Percentiles rank a stretch among this genome's conserved stretches.
Conservation (phyloP, 306 rosid genomes). For the Rubus parviflorus region DNA sequence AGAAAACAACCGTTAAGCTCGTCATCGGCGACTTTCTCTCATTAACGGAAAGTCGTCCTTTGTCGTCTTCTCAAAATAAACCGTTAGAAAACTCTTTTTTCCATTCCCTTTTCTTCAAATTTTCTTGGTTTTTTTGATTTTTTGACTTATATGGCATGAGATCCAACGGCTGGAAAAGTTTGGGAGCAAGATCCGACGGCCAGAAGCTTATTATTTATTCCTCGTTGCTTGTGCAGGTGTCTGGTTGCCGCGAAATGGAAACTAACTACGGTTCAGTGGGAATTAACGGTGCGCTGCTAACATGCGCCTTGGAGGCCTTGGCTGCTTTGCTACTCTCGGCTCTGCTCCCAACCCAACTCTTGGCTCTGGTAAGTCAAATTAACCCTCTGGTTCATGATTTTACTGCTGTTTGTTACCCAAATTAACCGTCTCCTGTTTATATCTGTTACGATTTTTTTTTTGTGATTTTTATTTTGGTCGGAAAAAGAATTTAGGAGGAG, state of each 20-base stretch:
- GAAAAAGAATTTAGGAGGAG: background rate
- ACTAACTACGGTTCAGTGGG: constrained; percentile 34
- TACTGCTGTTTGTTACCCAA: background rate
- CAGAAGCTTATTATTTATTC: background rate
- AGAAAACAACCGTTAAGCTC: background rate
- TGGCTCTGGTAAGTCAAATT: constrained; percentile 52
- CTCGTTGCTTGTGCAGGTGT: constrained; percentile 15
- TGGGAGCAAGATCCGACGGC: constrained; percentile 34
- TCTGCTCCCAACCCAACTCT: constrained; percentile 55
- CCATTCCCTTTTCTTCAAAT: background rate
- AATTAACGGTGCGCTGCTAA: constrained; percentile 33
- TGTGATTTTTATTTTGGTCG: background rate
- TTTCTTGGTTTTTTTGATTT: background rate
- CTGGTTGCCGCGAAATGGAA: constrained; percentile 56
- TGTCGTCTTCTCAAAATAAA: constrained; percentile 20
- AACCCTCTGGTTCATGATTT: background rate
- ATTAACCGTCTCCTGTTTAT: background rate
- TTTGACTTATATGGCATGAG: background rate
- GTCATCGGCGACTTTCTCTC: constrained; percentile 12
- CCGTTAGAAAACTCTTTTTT: background rate
- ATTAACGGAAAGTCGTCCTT: constrained; percentile 4
- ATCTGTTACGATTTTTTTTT: background rate
- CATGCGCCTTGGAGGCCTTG: constrained; percentile 58
- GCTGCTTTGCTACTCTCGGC: constrained; percentile 59
- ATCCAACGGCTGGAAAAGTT: constrained; percentile 1